Evolutionary conservation across 164 flowering plant species (phyloP), one percentile per base, ranked within the genome.

Genomic region (Aristolochia californica): DNA sequence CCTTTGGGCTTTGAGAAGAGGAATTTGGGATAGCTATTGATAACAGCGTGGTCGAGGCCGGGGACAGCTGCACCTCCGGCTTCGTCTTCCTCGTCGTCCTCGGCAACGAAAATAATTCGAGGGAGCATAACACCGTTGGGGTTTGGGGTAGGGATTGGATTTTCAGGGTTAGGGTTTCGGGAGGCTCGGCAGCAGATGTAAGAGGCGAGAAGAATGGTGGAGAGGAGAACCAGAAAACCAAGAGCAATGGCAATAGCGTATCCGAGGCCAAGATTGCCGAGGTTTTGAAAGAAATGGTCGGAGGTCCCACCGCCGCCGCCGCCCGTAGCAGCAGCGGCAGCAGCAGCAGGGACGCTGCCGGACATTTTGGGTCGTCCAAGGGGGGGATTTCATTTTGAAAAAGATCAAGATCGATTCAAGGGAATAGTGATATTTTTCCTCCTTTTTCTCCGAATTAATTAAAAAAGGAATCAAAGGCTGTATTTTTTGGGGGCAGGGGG

Each of bases 1-100:
- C n/a, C 58, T 26, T 48, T 61, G 47, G 68, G 63, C 40, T 68
- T 79, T 17, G 66, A 44, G 72, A 70, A 82, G 5, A 64, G 58
- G 61, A 82, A 73, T 45, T 73, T 82, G 5, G 87, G 84, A 64
- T 82, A 82, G 24, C 82, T 72, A 45, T 76, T 76, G 23, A 82
- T 78, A 13, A 75, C 70, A 27, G 65, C 61, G 57, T 67, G 78
- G 53, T 82, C 79, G 27, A 82, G 78, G 11, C 87, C 84, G 11
- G 62, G 67, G 22, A 66, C 78, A 23, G 13, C 58, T 54, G 30
- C 45, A 4, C 62, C 67, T 2, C 47, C 64, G 43, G 48, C 61
- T 23, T 57, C 45, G 13, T 38, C 60, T 0, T 62, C 56, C 23
- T 74, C 79, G 27, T 74, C 72, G 24, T 70, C 79, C 54, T 82